These are phyloP conservation scores for Neonectria magnoliae DNA, from an alignment of 2,329 filamentous ascomycete genomes.

Conservation along the genomic window DNA sequence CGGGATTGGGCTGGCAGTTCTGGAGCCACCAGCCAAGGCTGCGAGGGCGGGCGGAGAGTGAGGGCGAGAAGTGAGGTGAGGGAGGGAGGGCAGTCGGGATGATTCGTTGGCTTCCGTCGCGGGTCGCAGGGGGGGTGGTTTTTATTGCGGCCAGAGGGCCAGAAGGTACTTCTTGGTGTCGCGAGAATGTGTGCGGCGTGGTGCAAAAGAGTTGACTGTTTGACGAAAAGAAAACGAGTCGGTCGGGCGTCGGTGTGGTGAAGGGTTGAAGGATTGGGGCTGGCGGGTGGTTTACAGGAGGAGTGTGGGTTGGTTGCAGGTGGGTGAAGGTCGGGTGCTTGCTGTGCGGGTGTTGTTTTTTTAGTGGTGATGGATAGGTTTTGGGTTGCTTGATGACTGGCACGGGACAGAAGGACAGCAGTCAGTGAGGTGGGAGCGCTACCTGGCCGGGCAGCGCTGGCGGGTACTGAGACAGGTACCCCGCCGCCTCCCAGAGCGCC, in stretches of 20 bases:
- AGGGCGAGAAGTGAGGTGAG: constrained; percentile 13
- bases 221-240: neutral
- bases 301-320: neutral
- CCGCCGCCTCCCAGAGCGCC: neutral
- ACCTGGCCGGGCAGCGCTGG: neutral
- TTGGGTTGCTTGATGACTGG: constrained; percentile 20
- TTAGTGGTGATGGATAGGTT: constrained; percentile 19
- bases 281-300: neutral
- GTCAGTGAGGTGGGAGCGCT: neutral
- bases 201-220: neutral
- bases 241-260: neutral
- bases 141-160: neutral
- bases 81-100: constrained; percentile 24
- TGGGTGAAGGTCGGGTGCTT: neutral
- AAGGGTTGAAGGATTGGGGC: neutral
- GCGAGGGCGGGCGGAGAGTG: constrained; percentile 20
- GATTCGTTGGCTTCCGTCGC: constrained; percentile 24
- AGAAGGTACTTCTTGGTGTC: neutral
- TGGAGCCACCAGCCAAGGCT: constrained; percentile 23
- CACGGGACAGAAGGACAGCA: neutral
- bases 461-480: constrained; percentile 10
- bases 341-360: constrained; percentile 4
- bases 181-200: neutral
- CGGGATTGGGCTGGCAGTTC: constrained; percentile 10
- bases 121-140: constrained; percentile 19